These are phyloP conservation scores for Sedum album DNA, from an alignment of 164 flowering plant genomes.

Conservation along the genomic window DNA sequence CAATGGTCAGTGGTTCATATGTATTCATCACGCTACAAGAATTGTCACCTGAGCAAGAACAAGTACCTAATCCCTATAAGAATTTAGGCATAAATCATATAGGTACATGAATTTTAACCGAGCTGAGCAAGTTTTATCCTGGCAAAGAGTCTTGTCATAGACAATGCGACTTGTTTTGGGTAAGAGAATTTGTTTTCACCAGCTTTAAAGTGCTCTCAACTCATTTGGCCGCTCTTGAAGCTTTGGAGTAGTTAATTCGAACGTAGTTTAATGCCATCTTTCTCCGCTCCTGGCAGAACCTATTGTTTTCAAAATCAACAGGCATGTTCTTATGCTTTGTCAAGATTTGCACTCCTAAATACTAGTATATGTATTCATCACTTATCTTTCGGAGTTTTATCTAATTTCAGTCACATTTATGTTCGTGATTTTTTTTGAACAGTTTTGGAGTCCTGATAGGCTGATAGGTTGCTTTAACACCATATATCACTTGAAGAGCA, in stretches of 20 bases:
- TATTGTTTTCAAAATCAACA: too few relatives aligned
- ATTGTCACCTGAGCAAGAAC: conserved; percentile 31
- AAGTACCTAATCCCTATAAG: not conserved
- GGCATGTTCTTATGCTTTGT: too few relatives aligned
- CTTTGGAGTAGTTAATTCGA: not conserved
- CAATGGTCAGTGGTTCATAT: conserved; percentile 73
- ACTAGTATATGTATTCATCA: too few relatives aligned
- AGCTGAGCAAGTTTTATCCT: not conserved
- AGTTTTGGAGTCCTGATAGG: too few relatives aligned
- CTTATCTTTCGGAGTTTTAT: too few relatives aligned
- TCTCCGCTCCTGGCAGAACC: too few relatives aligned
- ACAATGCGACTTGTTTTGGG: not conserved
- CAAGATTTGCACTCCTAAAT: too few relatives aligned
- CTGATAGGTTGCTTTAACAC: too few relatives aligned
- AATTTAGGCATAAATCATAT: not conserved
- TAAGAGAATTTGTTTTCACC: not conserved
- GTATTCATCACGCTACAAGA: conserved; percentile 81
- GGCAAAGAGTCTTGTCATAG: not conserved
- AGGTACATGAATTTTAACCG: not conserved
- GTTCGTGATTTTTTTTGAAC: too few relatives aligned
- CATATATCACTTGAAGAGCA: too few relatives aligned
- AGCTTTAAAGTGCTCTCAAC: not conserved
- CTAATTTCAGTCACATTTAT: too few relatives aligned
- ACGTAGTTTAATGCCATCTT: too few relatives aligned
- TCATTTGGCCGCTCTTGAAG: not conserved